phyloP scores from a whole-genome alignment of 1,284 basidiomycete species.

The Papiliotrema flavescens region DNA sequence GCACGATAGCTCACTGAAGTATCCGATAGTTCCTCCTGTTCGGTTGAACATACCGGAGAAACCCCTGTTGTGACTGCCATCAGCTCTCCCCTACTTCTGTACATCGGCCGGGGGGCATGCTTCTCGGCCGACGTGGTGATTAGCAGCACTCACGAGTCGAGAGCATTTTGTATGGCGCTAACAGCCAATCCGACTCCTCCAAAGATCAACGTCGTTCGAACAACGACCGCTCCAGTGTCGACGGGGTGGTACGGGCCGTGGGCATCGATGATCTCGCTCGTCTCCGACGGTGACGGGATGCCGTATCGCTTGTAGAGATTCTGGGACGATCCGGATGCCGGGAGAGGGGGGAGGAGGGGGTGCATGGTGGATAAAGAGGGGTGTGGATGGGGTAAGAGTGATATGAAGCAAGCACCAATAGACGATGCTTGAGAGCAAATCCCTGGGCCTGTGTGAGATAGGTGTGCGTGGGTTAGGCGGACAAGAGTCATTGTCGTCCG shows the following conservation, averaged over 20 bases:
- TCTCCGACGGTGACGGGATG: conserved; percentile 37
- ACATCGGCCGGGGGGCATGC: too few relatives aligned
- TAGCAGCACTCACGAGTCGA: conserved; percentile 53
- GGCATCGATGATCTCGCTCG: too few relatives aligned
- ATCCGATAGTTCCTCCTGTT: conserved; percentile 72
- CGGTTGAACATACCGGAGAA: conserved; percentile 81
- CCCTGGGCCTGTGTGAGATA: not conserved
- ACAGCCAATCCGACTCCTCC: conserved; percentile 72
- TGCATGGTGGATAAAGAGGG: not conserved
- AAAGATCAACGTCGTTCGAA: conserved; percentile 63
- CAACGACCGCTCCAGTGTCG: conserved; percentile 49
- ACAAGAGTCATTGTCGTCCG: too few relatives aligned
- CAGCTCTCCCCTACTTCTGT: not conserved
- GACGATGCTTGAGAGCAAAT: too few relatives aligned
- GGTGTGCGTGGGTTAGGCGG: not conserved
- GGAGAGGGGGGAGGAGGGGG: conserved; percentile 23
- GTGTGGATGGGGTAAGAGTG: not conserved
- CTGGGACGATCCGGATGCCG: conserved; percentile 15
- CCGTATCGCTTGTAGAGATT: conserved; percentile 21
- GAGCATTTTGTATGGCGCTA: conserved; percentile 78
- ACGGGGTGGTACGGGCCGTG: conserved; percentile 38
- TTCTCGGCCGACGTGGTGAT: not conserved
- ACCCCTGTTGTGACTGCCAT: conserved; percentile 64
- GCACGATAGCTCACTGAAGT: conserved; percentile 63
- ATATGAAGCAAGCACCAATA: not conserved